Conservation (phyloP, 2,329 filamentous ascomycete genomes). For the Beauveria australis region DNA sequence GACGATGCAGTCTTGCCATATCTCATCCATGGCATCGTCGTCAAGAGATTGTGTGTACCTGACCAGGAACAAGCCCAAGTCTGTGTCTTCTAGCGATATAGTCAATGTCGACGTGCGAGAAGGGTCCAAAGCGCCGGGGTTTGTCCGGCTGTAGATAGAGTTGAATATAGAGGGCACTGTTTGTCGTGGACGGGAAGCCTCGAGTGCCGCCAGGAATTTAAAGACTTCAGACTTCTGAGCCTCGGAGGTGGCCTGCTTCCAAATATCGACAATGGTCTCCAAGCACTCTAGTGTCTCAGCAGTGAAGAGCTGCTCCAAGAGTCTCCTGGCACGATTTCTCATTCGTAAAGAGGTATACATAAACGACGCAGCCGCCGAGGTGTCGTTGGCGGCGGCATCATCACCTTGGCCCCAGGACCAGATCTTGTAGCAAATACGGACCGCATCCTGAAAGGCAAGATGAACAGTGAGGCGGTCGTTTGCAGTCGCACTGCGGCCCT, state of each 20-base stretch:
- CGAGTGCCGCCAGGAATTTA: slow-evolving; percentile 80
- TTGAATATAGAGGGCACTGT: slow-evolving; percentile 93
- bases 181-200: slow-evolving; percentile 83
- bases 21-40: slow-evolving; percentile 96
- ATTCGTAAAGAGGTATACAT: slow-evolving; percentile 84
- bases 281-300: slow-evolving; percentile 90
- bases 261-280: slow-evolving; percentile 81
- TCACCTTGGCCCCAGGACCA: slow-evolving; percentile 82
- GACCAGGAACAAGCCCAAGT: slow-evolving; percentile 81
- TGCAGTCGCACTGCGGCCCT: slow-evolving; percentile 74
- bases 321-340: slow-evolving; percentile 77
- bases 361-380: slow-evolving; percentile 69
- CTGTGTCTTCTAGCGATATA: slow-evolving; percentile 71
- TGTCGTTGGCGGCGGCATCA: slow-evolving; percentile 52
- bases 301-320: slow-evolving; percentile 86
- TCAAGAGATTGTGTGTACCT: slow-evolving; percentile 86
- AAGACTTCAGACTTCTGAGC: slow-evolving; percentile 58
- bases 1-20: slow-evolving; percentile 88
- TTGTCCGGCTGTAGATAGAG: slow-evolving; percentile 89
- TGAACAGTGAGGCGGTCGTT: slow-evolving; percentile 91
- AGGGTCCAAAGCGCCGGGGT: slow-evolving; percentile 69
- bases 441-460: slow-evolving; percentile 93
- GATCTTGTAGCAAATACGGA: slow-evolving; percentile 83
- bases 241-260: slow-evolving; percentile 50
- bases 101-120: slow-evolving; percentile 81